Base-by-base conservation (phyloP, 345 rosid genomes). In the Linum tenue region DNA sequence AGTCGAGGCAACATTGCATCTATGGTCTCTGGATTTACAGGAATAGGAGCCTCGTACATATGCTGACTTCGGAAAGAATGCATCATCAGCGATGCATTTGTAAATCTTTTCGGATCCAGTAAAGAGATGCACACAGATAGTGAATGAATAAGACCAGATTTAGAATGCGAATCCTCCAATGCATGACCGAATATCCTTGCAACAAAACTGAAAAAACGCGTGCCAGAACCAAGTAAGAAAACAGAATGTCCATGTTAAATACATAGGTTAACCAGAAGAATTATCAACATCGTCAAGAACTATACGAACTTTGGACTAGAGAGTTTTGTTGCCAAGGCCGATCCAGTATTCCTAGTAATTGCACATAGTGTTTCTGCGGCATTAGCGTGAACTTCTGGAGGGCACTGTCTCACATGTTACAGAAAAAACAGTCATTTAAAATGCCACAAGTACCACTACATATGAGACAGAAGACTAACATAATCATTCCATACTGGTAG, bases 321-420 rank as follows among this genome's bases (percentile, higher is more conserved):
- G 64, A 95, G 96, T 73, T 89, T 85, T 35, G 86, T 75, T 69
- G 97, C 96, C 81, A 91, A 70, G 69, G 96, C 94, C 5, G 99
- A 89, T 22, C 95, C 94, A 59, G 90, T 82, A 79, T 84, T 95
- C 70, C 95, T 86, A 65, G 96, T 84, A 69, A 95, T 95, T 67
- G 95, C 95, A 79, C 95, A 87, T 57, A 95, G 75, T 50, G 96
- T 89, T 78, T 91, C 97, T 62, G 99, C 95, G n/a, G 96, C 89
- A 77, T 95, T 95, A 64, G 92, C 87, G 63, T 91, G 96, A 76
- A 95, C 97, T 73, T 89, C 99, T 36, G 97, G 84, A 57, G 85
- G 70, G 74, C 82, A 71, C 99, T 95, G 83, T 62, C 75, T 60
- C 72, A 74, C 37, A 64, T 44, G 2, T 2, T 5, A 44, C 7